Evolutionary conservation across 2,329 filamentous ascomycete species (phyloP), one percentile per base, ranked within the genome.

Genomic region (Epichloe sp.): DNA sequence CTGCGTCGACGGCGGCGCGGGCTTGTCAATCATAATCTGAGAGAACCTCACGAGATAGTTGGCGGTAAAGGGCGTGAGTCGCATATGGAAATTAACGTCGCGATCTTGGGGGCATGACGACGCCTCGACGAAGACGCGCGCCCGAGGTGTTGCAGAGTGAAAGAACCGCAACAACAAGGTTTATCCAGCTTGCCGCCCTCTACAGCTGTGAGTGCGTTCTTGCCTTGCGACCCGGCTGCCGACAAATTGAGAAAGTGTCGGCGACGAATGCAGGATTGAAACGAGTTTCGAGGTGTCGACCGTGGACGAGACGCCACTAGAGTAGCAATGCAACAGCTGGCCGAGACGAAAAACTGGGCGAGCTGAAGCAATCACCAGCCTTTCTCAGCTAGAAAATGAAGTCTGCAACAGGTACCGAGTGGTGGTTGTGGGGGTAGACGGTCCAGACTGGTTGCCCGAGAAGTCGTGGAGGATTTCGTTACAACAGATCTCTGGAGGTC

Each of bases 1-100:
- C 68, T 74, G 77, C 68, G 76, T 76, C 62, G 72, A 72, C 68
- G 75, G 70, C 65, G 72, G 65, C 59, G 67, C 68, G 57, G 70
- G 68, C 65, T 73, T 79, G 68, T 82, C 78, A 69, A 76, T 81
- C 78, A 82, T 82, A 79, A 74, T 82, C 73, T 74, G 71, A 58
- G 57, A 65, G 61, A 65, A 65, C 70, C 72, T 72, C 73, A 67
- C 65, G 62, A 65, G 67, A 60, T 51, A 55, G 58, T 59, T 55
- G 62, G 59, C 58, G 62, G 63, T 62, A 63, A 61, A 62, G 59
- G 61, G 56, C 61, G 62, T 68, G 67, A 63, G 65, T 65, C 60
- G 41, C 47, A 53, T 50, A 63, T 40, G 62, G 62, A 65, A 60
- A 66, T 75, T 77, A 79, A 68, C 65, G 72, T 67, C 66, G 68